phyloP scores from a whole-genome alignment of 2,329 filamentous ascomycete genomes.

The Calonectria naviculata region DNA sequence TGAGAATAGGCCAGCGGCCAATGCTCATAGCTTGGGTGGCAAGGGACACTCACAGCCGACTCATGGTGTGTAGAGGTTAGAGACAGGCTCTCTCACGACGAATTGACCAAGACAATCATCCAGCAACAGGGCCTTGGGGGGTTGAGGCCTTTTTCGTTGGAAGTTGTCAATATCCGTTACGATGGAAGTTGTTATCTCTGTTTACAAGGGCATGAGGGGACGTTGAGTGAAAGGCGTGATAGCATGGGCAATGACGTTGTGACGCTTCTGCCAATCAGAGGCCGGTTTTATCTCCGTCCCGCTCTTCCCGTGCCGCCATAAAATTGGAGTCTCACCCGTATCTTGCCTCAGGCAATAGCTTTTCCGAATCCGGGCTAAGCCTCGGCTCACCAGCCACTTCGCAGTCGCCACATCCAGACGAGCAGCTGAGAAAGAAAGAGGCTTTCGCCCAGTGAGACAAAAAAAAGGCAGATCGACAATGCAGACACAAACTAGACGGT shows the following conservation, averaged over 20 bases:
- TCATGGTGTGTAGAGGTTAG: conserved; percentile 31
- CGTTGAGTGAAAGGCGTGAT: conserved; percentile 34
- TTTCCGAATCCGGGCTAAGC: background rate
- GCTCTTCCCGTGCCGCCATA: background rate
- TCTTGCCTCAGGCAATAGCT: background rate
- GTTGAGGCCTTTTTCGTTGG: background rate
- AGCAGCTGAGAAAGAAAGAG: background rate
- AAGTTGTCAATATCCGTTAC: conserved; percentile 14
- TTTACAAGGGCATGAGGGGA: conserved; percentile 12
- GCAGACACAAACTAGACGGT: background rate
- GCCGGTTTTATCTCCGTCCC: background rate
- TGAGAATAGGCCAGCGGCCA: background rate
- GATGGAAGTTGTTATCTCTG: conserved; percentile 1
- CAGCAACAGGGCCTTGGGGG: background rate
- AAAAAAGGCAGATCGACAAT: background rate
- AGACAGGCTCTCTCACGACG: conserved; percentile 20
- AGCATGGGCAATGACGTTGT: conserved; percentile 39
- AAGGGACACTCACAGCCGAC: conserved; percentile 36
- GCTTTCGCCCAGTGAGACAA: background rate
- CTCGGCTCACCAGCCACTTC: conserved; percentile 4
- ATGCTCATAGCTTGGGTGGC: conserved; percentile 1
- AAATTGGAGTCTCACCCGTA: background rate
- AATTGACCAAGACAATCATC: conserved; percentile 11
- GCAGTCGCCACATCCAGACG: conserved; percentile 2
- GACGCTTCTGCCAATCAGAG: conserved; percentile 31